Percentiles rank a stretch among this genome's conserved stretches.
Evolutionary conservation across 768 basidiomycete genomes (phyloP).

Genomic region (Suillus lakei): DNA sequence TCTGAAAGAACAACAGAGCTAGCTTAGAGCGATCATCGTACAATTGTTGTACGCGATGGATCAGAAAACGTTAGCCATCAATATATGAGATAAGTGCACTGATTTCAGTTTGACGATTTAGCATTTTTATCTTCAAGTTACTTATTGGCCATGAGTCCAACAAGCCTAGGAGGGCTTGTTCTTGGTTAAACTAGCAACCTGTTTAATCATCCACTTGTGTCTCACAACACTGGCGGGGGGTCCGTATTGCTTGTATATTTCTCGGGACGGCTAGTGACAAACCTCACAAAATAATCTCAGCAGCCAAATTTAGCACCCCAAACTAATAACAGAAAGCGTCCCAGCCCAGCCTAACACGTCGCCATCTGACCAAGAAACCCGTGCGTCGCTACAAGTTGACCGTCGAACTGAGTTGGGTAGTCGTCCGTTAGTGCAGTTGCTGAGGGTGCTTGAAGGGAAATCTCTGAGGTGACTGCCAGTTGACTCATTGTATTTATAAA

Average conservation of each 20-base stretch:
- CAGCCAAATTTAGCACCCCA: not conserved
- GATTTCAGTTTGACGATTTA: not conserved
- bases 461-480: not conserved
- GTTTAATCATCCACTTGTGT: not conserved
- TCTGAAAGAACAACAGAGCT: not conserved
- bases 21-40: not conserved
- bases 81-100: not conserved
- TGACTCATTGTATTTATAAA: not conserved
- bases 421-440: not conserved
- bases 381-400: not conserved
- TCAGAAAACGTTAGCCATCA: not conserved
- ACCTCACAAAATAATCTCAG: not conserved
- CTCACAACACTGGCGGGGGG: not conserved
- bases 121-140: not conserved
- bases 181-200: not conserved
- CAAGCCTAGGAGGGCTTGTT: not conserved
- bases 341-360: not conserved
- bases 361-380: not conserved
- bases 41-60: not conserved
- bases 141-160: not conserved
- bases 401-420: not conserved
- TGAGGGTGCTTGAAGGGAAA: not conserved
- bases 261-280: not conserved
- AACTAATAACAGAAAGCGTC: not conserved
- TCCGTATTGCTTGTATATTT: not conserved